A percentile compares a stretch with the other conserved stretches of the same genome.
Conservation (phyloP, 495 filamentous ascomycete species). For the Aspergillus panamensis region DNA sequence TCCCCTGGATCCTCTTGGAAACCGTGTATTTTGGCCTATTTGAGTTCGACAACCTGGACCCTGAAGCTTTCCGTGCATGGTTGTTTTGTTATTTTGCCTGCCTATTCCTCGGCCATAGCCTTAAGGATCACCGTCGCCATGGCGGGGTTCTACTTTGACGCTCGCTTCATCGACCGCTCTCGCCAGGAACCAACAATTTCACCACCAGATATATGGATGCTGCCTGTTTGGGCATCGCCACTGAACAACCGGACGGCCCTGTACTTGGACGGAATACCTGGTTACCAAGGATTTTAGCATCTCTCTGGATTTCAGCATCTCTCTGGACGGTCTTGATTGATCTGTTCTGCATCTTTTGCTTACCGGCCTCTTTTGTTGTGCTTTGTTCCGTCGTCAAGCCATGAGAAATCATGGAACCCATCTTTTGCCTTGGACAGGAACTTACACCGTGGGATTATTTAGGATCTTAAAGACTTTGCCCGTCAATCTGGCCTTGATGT, state of each 20-base stretch:
- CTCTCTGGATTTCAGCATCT: not conserved
- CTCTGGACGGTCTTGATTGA: slow-evolving; percentile 2
- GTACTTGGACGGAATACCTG: slow-evolving; percentile 11
- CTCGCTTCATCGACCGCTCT: not conserved
- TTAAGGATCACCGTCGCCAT: not conserved
- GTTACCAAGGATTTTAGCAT: slow-evolving; percentile 10
- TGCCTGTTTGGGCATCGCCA: not conserved
- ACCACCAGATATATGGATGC: not conserved
- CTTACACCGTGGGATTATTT: slow-evolving; percentile 38
- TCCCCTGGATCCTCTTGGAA: slow-evolving; percentile 39
- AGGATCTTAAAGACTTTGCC: slow-evolving; percentile 99
- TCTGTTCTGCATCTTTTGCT: slow-evolving; percentile 6
- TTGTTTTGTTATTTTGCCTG: not conserved
- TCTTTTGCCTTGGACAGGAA: slow-evolving; percentile 36
- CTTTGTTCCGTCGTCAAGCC: slow-evolving; percentile 12
- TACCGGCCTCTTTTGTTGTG: not conserved
- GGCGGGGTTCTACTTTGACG: not conserved
- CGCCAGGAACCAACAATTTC: not conserved
- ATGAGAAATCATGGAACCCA: slow-evolving; percentile 28
- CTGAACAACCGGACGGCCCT: not conserved
- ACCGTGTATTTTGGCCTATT: slow-evolving; percentile 20
- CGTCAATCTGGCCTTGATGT: slow-evolving; percentile 95
- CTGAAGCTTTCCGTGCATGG: not conserved
- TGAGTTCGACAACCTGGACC: slow-evolving; percentile 37
- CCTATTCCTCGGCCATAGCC: not conserved